Evolutionary conservation across 768 basidiomycete species (phyloP), one percentile per base, ranked within the genome.

Genomic region (Leccinum subgranulosum): DNA sequence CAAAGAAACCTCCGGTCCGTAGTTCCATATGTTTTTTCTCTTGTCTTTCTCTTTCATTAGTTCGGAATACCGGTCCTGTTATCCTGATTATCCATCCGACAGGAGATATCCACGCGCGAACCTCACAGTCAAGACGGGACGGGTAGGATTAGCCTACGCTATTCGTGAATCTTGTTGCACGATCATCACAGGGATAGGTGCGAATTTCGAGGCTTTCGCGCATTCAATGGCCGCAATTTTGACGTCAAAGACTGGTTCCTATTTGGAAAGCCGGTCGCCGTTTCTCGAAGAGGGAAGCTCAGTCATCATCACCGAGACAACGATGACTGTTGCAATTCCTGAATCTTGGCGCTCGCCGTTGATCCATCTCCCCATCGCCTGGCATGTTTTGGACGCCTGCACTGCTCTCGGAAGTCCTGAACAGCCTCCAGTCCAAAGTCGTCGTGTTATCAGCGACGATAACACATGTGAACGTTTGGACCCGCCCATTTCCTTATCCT

Each of bases 11-110:
- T 14, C 47, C 60, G 64, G 56, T 43, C 51, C 60, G 36, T 15
- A 31, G 7, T 28, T 45, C 41, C 41, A 21, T 27, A 29, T 27
- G 21, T 19, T 17, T 25, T 53, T 49, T 15, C 19, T 47, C 10
- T 19, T 19, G 11, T 47, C 46, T 46, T 41, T 41, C 10, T 12
- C 41, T 12, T 43, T 12, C 41, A 19, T 21, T 21, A 11, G 41
- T 43, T 47, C 46, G 46, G 59, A 53, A 29, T 27, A 53, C 53
- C 60, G 63, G 63, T 48, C 63, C 62, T 47, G 45, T 10, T 17
- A 10, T 25, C 25, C 47, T 28, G 46, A n/a, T 7, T 28, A 48
- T 11, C 14, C 6, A 12, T 21, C 15, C 19, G 19, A n/a, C 28
- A 53, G 34, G 59, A 29, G 10, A 43, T 15, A 17, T 11, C 41